Evolutionary conservation across 2,329 filamentous ascomycete genomes (phyloP).

Genomic region (Fusarium equiseti): DNA sequence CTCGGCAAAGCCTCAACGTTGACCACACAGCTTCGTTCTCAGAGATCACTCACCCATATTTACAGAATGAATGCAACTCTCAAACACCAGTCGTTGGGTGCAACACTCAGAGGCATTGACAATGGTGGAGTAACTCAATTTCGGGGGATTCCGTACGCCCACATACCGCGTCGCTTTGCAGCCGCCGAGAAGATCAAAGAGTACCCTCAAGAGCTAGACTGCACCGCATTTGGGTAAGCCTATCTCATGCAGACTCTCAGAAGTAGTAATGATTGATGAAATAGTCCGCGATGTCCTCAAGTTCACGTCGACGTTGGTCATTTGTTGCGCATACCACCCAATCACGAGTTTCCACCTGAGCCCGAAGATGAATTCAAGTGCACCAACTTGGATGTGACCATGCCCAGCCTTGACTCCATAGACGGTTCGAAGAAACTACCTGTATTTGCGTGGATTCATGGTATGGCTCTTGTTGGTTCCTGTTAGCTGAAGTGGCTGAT

Average conservation of each 20-base stretch:
- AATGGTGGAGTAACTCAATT: background rate
- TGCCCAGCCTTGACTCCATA: conserved; percentile 33
- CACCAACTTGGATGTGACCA: conserved; percentile 57
- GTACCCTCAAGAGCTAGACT: background rate
- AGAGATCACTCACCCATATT: fast-evolving
- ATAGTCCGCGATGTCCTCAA: conserved; percentile 58
- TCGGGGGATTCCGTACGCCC: conserved; percentile 11
- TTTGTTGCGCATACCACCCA: conserved; percentile 57
- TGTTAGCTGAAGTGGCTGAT: fast-evolving
- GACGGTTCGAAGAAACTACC: conserved; percentile 43
- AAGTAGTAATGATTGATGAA: fast-evolving
- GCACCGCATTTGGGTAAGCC: conserved; percentile 5
- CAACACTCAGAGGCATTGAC: background rate
- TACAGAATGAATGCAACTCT: background rate
- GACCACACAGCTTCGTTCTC: background rate
- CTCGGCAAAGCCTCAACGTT: background rate
- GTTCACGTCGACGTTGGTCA: conserved; percentile 56
- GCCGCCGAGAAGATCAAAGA: background rate
- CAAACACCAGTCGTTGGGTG: fast-evolving
- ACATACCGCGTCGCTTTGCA: conserved; percentile 6
- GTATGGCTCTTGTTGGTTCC: conserved; percentile 14
- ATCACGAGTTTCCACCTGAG: conserved; percentile 38
- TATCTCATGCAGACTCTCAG: fast-evolving
- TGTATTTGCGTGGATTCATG: conserved; percentile 61
- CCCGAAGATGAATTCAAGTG: conserved; percentile 58